Percentiles rank a stretch among this genome's conserved stretches.
phyloP scores from a whole-genome alignment of 208 protist genomes.

The Trypanosoma cruzi region DNA sequence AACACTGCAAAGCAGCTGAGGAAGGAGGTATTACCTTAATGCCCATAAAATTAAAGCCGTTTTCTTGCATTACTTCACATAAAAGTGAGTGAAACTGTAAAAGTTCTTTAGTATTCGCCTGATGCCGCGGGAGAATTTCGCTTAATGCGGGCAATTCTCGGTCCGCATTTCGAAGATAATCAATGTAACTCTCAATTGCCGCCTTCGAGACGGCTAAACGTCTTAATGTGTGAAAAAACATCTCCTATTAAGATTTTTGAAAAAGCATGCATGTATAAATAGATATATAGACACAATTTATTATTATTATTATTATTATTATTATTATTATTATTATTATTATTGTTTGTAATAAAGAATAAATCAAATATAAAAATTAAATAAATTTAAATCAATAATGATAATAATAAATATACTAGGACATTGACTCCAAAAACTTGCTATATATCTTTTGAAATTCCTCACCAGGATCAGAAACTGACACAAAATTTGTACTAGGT shows the following conservation, averaged over 20 bases:
- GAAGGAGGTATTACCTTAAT: constrained; percentile 72
- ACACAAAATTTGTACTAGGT: not conserved
- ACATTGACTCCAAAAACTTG: constrained; percentile 22
- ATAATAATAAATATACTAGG: not conserved
- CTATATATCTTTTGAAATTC: constrained; percentile 38
- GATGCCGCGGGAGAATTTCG: constrained; percentile 68
- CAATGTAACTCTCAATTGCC: constrained; percentile 51
- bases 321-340: too few species aligned
- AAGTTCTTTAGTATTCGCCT: constrained; percentile 36
- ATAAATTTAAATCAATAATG: not conserved
- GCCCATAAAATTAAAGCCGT: constrained; percentile 55
- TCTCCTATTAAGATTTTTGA: constrained; percentile 6
- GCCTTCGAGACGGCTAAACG: constrained; percentile 26
- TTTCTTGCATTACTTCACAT: constrained; percentile 57
- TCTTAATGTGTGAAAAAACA: constrained; percentile 26
- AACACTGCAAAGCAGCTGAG: constrained; percentile 39
- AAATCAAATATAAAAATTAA: not conserved
- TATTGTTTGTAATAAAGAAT: constrained; percentile 2
- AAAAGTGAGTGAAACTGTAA: constrained; percentile 71
- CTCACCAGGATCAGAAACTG: constrained; percentile 17
- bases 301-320: not conserved
- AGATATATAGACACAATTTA: not conserved
- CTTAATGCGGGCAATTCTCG: constrained; percentile 65
- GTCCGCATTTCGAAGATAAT: constrained; percentile 61
- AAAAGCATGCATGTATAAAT: not conserved